Percentiles rank a stretch among this genome's conserved stretches.
These are phyloP conservation scores for Mycocentrospora acerina DNA, from an alignment of 2,329 filamentous ascomycete species.

Conservation along the genomic window DNA sequence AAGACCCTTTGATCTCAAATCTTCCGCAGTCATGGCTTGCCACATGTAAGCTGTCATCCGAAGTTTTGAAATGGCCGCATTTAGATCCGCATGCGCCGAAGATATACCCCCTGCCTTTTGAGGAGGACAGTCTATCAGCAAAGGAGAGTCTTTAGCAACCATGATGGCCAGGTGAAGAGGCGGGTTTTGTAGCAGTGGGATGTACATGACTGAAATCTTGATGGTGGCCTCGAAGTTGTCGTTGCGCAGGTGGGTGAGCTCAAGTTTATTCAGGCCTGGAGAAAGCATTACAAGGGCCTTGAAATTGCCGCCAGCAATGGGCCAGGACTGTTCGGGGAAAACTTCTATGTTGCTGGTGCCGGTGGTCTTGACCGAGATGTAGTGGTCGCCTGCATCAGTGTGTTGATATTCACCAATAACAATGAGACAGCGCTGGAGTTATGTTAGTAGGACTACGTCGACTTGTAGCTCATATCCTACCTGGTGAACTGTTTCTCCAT, in stretches of 20 bases:
- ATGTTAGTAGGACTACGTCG: neutral
- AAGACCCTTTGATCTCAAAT: constrained; percentile 26
- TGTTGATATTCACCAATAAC: constrained; percentile 26
- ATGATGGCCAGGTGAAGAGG: constrained; percentile 37
- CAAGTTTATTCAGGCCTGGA: constrained; percentile 23
- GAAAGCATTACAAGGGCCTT: constrained; percentile 36
- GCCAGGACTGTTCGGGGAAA: constrained; percentile 37
- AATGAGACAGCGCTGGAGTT: constrained; percentile 28
- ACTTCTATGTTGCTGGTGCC: constrained; percentile 18
- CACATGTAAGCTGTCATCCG: constrained; percentile 41
- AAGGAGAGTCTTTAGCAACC: constrained; percentile 35
- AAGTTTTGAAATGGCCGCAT: constrained; percentile 35
- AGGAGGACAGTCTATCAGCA: constrained; percentile 34
- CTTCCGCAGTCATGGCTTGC: constrained; percentile 39
- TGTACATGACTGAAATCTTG: constrained; percentile 23
- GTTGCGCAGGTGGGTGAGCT: constrained; percentile 23
- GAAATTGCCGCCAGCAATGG: constrained; percentile 32
- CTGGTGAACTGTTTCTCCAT: constrained; percentile 33
- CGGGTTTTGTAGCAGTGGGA: constrained; percentile 32
- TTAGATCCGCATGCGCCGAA: constrained; percentile 28
- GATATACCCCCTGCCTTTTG: constrained; percentile 24
- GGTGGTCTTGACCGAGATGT: constrained; percentile 23
- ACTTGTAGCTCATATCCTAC: neutral
- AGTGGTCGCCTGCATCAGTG: constrained; percentile 16
- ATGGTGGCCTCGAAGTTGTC: constrained; percentile 13